Conservation (phyloP, 345 rosid genomes). For the Corymbia maculata region DNA sequence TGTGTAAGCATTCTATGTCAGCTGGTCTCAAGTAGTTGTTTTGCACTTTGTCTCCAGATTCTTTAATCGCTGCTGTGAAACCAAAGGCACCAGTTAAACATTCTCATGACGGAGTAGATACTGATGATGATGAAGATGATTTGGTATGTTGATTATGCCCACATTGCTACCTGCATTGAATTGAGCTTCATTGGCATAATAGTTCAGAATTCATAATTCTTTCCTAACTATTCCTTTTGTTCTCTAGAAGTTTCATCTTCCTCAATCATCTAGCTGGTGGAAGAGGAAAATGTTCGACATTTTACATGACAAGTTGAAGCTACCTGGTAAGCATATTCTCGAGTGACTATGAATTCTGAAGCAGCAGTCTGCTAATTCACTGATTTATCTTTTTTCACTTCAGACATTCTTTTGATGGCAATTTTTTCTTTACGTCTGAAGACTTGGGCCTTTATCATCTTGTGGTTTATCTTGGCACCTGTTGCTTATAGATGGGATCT, state of each 20-base stretch:
- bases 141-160: slow-evolving; percentile 20
- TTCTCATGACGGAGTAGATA: slow-evolving; percentile 29
- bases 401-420: slow-evolving; percentile 76
- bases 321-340: slow-evolving; percentile 50
- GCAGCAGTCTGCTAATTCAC: slow-evolving; percentile 5
- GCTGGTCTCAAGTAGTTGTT: neutral
- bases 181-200: neutral
- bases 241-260: slow-evolving; percentile 66
- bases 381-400: slow-evolving; percentile 5
- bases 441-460: slow-evolving; percentile 42
- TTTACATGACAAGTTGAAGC: slow-evolving; percentile 55
- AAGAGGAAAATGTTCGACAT: slow-evolving; percentile 57
- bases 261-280: slow-evolving; percentile 60
- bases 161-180: neutral
- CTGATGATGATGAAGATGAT: slow-evolving; percentile 52
- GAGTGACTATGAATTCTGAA: neutral
- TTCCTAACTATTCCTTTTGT: neutral
- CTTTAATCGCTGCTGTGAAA: slow-evolving; percentile 64
- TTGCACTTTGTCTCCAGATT: slow-evolving; percentile 26
- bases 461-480: slow-evolving; percentile 83
- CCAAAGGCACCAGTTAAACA: slow-evolving; percentile 60
- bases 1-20: neutral
- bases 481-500: slow-evolving; percentile 73
- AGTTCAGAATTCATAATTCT: neutral
- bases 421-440: slow-evolving; percentile 60